Percentiles rank a stretch among this genome's conserved stretches.
Evolutionary conservation across 2,329 filamentous ascomycete genomes (phyloP).

Genomic region (Sporothrix dimorphospora): DNA sequence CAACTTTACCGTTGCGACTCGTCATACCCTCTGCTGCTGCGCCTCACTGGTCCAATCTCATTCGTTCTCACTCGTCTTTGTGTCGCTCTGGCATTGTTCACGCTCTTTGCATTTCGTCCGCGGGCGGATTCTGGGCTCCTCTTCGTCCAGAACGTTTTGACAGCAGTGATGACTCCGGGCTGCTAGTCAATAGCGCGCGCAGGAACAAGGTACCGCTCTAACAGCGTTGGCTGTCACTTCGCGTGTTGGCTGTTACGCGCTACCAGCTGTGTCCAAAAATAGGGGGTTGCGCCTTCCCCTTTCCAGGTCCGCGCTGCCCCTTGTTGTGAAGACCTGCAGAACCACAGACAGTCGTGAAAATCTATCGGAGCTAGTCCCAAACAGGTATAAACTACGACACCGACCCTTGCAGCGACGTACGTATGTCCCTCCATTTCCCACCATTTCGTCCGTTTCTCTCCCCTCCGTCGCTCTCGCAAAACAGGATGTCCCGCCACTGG

Average conservation of each 20-base stretch:
- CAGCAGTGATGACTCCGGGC: constrained; percentile 11
- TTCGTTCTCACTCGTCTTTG: neutral
- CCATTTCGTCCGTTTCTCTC: neutral
- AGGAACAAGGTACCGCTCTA: neutral
- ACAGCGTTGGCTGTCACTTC: neutral
- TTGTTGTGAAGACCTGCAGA: neutral
- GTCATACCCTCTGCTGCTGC: constrained; percentile 10
- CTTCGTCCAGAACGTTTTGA: neutral
- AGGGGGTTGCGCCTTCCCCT: constrained; percentile 22
- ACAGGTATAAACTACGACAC: constrained; percentile 1
- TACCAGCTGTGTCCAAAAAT: constrained; percentile 21
- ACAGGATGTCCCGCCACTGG: neutral
- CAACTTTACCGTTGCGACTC: neutral
- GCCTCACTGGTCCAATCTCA: constrained; percentile 6
- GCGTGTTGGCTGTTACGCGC: neutral
- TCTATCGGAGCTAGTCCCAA: neutral
- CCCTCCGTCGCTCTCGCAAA: constrained; percentile 5
- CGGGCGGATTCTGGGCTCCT: neutral
- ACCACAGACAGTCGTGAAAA: constrained; percentile 1
- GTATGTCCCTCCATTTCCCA: constrained; percentile 16
- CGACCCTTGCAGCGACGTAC: constrained; percentile 10
- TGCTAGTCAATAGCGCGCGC: constrained; percentile 2
- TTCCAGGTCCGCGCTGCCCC: constrained; percentile 9
- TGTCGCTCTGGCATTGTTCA: neutral
- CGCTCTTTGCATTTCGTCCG: neutral